phyloP scores from a whole-genome alignment of 2,329 filamentous ascomycete genomes.

The Raffaelea arxii region DNA sequence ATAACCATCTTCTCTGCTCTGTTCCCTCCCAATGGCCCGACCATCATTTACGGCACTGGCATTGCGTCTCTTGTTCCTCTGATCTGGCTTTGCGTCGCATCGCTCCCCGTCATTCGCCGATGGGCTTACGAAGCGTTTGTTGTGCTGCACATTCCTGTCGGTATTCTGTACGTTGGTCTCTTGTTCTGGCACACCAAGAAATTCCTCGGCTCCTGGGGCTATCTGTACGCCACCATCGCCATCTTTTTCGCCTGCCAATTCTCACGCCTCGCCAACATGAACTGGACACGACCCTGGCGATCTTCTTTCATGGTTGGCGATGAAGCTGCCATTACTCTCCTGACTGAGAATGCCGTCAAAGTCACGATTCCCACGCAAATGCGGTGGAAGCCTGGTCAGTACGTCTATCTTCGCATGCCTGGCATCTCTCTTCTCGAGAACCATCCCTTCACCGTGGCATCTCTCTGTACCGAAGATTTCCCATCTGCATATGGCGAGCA shows the following conservation, averaged over 20 bases:
- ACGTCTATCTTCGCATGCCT: constrained; percentile 89
- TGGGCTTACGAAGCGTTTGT: constrained; percentile 82
- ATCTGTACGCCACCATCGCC: constrained; percentile 69
- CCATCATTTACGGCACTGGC: constrained; percentile 72
- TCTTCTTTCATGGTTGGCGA: constrained; percentile 81
- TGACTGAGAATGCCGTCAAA: constrained; percentile 92
- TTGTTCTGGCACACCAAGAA: constrained; percentile 97
- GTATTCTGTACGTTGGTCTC: constrained; percentile 69
- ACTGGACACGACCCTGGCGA: constrained; percentile 78
- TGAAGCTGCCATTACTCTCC: constrained; percentile 78
- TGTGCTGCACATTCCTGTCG: constrained; percentile 69
- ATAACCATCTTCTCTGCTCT: constrained; percentile 60
- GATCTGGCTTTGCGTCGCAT: constrained; percentile 74
- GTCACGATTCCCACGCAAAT: constrained; percentile 89
- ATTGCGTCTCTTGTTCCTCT: constrained; percentile 74
- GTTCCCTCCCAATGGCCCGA: constrained; percentile 53
- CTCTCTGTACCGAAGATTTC: constrained; percentile 85
- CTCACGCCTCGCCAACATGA: constrained; percentile 71
- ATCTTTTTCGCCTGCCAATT: constrained; percentile 72
- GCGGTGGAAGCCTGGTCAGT: constrained; percentile 88
- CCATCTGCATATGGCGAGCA: constrained; percentile 83
- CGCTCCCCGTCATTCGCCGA: constrained; percentile 66
- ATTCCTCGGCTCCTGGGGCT: constrained; percentile 81
- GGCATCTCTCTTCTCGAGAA: constrained; percentile 85
- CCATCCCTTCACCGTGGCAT: constrained; percentile 92